Evolutionary conservation across 805 yeast species (phyloP).

Genomic region (Wickerhamomyces strasburgensis): DNA sequence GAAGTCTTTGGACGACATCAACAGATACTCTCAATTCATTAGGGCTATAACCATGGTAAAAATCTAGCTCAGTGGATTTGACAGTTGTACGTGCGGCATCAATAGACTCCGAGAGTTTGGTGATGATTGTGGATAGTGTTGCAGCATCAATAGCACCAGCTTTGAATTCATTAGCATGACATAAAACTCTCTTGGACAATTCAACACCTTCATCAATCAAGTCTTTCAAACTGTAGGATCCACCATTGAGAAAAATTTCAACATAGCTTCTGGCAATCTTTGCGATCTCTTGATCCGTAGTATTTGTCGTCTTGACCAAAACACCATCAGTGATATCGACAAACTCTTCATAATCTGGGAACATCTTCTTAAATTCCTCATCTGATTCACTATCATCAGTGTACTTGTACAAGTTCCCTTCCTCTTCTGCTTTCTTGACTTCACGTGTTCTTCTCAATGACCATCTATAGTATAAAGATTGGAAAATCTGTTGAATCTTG

Average conservation of each 20-base stretch:
- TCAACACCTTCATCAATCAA: slow-evolving; percentile 39
- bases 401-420: slow-evolving; percentile 61
- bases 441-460: slow-evolving; percentile 61
- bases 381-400: slow-evolving; percentile 66
- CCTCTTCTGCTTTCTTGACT: slow-evolving; percentile 57
- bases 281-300: slow-evolving; percentile 44
- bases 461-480: slow-evolving; percentile 75
- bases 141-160: slow-evolving; percentile 25
- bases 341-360: slow-evolving; percentile 82
- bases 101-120: slow-evolving; percentile 31
- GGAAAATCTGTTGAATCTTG: slow-evolving; percentile 43
- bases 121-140: slow-evolving; percentile 31
- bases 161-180: slow-evolving; percentile 20
- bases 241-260: slow-evolving; percentile 31
- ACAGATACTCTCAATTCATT: slow-evolving; percentile 60
- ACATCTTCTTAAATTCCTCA: slow-evolving; percentile 71
- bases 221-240: slow-evolving; percentile 17
- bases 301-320: slow-evolving; percentile 15
- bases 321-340: slow-evolving; percentile 33
- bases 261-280: slow-evolving; percentile 47
- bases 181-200: slow-evolving; percentile 27
- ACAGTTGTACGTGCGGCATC: slow-evolving; percentile 25
- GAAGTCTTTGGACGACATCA: slow-evolving; percentile 38
- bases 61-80: slow-evolving; percentile 38
- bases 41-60: slow-evolving; percentile 61